Percentiles rank a stretch among this genome's conserved stretches.
Evolutionary conservation across 805 yeast species (phyloP).

Genomic region (Wickerhamomyces bisporus): DNA sequence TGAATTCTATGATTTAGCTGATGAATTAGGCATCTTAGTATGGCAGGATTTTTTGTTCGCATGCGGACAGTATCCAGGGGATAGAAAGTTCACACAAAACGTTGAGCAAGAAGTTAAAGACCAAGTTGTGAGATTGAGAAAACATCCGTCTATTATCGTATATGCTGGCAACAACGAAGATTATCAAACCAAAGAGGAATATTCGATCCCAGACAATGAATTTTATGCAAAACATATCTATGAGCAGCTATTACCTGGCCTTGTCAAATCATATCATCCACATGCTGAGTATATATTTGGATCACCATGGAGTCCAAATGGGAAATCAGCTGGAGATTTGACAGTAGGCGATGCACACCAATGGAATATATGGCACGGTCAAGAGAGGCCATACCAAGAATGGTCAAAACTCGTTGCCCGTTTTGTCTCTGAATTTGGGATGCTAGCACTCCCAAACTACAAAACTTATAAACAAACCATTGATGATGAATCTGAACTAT

Average conservation of each 20-base stretch:
- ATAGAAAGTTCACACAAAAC: constrained; percentile 28
- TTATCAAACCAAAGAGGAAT: constrained; percentile 13
- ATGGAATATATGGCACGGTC: constrained; percentile 57
- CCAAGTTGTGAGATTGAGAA: constrained; percentile 38
- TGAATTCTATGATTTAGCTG: constrained; percentile 12
- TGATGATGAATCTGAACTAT: constrained; percentile 32
- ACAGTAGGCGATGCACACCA: constrained; percentile 47
- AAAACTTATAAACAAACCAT: constrained; percentile 33
- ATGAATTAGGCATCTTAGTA: constrained; percentile 30
- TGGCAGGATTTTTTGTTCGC: constrained; percentile 60
- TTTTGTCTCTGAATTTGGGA: constrained; percentile 50
- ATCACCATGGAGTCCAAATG: constrained; percentile 40
- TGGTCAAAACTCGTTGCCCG: constrained; percentile 43
- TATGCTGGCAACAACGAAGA: constrained; percentile 20
- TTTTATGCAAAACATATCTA: constrained; percentile 15
- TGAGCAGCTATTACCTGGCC: constrained; percentile 23
- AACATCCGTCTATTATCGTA: constrained; percentile 32
- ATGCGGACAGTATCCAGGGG: constrained; percentile 49
- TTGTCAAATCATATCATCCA: constrained; percentile 46
- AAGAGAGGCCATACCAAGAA: constrained; percentile 43
- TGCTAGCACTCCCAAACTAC: constrained; percentile 39
- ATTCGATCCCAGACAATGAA: constrained; percentile 8
- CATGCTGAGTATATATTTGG: constrained; percentile 41
- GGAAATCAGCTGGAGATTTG: constrained; percentile 30
- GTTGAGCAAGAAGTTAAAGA: constrained; percentile 33